Evolutionary conservation across 2,329 filamentous ascomycete genomes (phyloP).

Genomic region (Penicillium hesseltinei): DNA sequence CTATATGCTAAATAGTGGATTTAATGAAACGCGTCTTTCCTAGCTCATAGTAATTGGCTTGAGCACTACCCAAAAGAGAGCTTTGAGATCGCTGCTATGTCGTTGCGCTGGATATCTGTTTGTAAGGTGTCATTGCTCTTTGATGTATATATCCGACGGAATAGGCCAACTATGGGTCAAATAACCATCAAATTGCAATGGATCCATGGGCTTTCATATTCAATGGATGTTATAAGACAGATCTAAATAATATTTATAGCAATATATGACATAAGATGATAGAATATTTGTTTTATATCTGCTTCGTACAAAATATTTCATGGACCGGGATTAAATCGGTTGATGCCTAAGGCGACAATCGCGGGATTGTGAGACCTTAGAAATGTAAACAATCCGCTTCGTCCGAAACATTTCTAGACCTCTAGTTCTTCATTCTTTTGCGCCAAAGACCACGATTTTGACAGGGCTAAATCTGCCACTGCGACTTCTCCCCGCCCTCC

Average conservation of each 20-base stretch:
- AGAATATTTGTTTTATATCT: background rate
- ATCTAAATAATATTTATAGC: background rate
- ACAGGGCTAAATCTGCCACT: background rate
- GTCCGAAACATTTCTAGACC: background rate
- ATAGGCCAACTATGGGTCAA: background rate
- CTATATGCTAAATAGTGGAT: background rate
- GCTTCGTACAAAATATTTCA: background rate
- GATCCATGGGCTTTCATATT: background rate
- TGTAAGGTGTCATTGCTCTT: background rate
- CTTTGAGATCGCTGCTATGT: background rate
- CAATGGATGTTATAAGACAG: no score
- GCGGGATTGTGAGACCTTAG: constrained; percentile 12
- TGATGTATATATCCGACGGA: constrained; percentile 1
- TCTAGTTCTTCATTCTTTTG: background rate
- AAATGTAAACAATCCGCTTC: constrained; percentile 10
- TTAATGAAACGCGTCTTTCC: background rate
- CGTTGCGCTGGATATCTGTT: background rate
- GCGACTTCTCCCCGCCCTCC: background rate
- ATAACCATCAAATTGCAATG: background rate
- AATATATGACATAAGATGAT: background rate
- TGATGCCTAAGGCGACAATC: constrained; percentile 6
- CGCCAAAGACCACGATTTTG: background rate
- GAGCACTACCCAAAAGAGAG: background rate
- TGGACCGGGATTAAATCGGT: background rate
- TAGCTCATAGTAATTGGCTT: background rate